Percentiles rank a stretch among this genome's conserved stretches.
phyloP scores from a whole-genome alignment of 2,329 filamentous ascomycete genomes.

The Tolypocladium tundrense region DNA sequence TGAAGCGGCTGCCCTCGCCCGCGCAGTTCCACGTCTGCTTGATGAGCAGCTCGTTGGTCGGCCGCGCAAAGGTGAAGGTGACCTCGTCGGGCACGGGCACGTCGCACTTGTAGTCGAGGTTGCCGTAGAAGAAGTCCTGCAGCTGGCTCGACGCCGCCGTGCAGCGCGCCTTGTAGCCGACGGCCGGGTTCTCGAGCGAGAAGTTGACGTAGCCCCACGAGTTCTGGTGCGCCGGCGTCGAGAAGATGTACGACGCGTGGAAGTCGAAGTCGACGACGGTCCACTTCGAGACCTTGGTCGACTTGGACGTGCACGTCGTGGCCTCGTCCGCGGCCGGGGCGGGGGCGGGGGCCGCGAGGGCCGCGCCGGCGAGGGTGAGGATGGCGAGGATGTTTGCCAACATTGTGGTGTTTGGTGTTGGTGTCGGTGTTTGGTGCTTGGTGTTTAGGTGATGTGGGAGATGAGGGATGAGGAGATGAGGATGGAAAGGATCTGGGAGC shows the following conservation, averaged over 20 bases:
- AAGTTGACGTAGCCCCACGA: conserved; percentile 37
- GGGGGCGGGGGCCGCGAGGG: conserved; percentile 11
- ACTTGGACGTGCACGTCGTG: conserved; percentile 10
- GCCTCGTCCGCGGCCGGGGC: neutral
- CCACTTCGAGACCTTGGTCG: conserved; percentile 21
- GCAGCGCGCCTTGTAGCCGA: conserved; percentile 28
- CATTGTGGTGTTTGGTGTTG: conserved; percentile 5
- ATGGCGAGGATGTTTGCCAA: conserved; percentile 8
- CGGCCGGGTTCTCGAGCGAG: conserved; percentile 35
- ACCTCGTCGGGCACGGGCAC: conserved; percentile 16
- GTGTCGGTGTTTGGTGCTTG: neutral
- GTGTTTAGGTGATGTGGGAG: neutral
- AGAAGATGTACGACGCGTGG: conserved; percentile 37
- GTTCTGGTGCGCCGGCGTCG: conserved; percentile 41
- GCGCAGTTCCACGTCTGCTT: conserved; percentile 40
- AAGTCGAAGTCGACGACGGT: conserved; percentile 33
- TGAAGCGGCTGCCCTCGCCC: conserved; percentile 24
- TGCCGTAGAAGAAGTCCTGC: conserved; percentile 40
- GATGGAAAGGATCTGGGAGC: no score
- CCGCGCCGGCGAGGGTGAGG: conserved; percentile 13
- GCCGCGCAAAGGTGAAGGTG: conserved; percentile 33
- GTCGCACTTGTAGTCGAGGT: conserved; percentile 31
- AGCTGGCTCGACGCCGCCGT: conserved; percentile 29
- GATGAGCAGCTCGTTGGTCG: conserved; percentile 24
- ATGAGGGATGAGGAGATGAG: no score